Conservation (phyloP, 805 yeast species). For the Yarrowia alimentaria region DNA sequence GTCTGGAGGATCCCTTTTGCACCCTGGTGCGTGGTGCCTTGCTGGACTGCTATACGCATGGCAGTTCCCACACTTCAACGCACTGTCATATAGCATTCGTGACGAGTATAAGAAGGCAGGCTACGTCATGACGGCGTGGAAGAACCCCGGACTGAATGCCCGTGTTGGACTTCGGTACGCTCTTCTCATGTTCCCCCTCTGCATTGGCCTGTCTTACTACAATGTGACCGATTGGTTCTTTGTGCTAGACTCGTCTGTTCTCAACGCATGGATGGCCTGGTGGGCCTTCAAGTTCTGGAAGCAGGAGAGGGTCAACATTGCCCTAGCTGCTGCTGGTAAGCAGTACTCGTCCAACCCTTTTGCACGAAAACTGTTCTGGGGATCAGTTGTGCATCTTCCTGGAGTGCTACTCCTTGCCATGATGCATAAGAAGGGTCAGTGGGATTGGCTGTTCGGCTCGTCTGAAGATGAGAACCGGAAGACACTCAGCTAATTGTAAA, state of each 20-base stretch:
- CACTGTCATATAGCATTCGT: constrained; percentile 82
- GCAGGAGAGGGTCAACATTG: constrained; percentile 57
- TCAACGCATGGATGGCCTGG: constrained; percentile 83
- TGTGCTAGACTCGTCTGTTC: constrained; percentile 72
- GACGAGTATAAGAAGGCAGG: constrained; percentile 91
- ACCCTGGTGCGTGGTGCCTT: constrained; percentile 94
- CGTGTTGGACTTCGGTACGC: constrained; percentile 91
- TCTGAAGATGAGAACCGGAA: constrained; percentile 5
- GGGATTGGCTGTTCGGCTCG: constrained; percentile 65
- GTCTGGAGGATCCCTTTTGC: constrained; percentile 52
- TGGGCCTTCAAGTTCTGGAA: constrained; percentile 81
- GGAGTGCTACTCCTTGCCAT: constrained; percentile 85
- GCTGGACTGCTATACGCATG: constrained; percentile 90
- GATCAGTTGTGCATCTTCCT: constrained; percentile 92
- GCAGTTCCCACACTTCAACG: constrained; percentile 98
- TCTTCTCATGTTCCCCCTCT: constrained; percentile 88
- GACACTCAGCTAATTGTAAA: constrained; percentile 23
- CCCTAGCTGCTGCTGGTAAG: constrained; percentile 28
- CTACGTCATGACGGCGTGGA: constrained; percentile 95
- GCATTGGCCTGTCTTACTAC: constrained; percentile 74
- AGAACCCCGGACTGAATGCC: constrained; percentile 86
- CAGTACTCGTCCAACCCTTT: constrained; percentile 44
- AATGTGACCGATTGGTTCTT: constrained; percentile 81
- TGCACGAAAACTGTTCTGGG: constrained; percentile 89
- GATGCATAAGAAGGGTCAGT: constrained; percentile 91